Evolutionary conservation across 306 rosid genomes (phyloP).

Genomic region (Corylus avellana): DNA sequence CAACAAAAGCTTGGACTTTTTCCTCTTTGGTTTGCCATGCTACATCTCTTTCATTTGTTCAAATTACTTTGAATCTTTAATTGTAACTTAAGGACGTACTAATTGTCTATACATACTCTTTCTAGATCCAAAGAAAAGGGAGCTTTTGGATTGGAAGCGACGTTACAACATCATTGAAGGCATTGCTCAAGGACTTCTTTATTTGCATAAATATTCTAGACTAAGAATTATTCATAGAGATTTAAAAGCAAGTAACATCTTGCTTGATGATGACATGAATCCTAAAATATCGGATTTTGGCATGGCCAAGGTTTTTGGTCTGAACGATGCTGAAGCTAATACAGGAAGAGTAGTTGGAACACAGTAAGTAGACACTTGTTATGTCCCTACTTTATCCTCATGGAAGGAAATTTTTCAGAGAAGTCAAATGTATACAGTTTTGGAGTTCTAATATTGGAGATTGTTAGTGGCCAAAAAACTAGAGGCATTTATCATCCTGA

Average conservation of each 20-base stretch:
- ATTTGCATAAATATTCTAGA: slow-evolving; percentile 11
- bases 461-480: slow-evolving; percentile 17
- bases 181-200: slow-evolving; percentile 14
- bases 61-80: background rate
- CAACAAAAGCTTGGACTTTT: background rate
- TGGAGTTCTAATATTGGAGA: slow-evolving; percentile 31
- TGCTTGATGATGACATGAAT: slow-evolving; percentile 13
- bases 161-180: background rate
- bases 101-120: background rate
- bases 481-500: slow-evolving; percentile 8
- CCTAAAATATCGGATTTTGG: slow-evolving; percentile 7
- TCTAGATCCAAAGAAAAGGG: background rate
- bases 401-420: slow-evolving; percentile 23
- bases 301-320: background rate
- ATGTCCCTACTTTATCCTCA: background rate
- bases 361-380: background rate
- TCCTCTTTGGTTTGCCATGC: background rate
- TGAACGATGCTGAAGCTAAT: background rate
- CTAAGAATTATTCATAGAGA: slow-evolving; percentile 11
- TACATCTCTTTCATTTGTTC: background rate
- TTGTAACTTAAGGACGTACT: background rate
- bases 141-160: slow-evolving; percentile 6
- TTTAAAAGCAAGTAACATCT: slow-evolving; percentile 11
- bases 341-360: background rate
- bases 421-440: slow-evolving; percentile 34